phyloP scores from a whole-genome alignment of 176 grass and related monocot species.

The Aegilops bicornis region DNA sequence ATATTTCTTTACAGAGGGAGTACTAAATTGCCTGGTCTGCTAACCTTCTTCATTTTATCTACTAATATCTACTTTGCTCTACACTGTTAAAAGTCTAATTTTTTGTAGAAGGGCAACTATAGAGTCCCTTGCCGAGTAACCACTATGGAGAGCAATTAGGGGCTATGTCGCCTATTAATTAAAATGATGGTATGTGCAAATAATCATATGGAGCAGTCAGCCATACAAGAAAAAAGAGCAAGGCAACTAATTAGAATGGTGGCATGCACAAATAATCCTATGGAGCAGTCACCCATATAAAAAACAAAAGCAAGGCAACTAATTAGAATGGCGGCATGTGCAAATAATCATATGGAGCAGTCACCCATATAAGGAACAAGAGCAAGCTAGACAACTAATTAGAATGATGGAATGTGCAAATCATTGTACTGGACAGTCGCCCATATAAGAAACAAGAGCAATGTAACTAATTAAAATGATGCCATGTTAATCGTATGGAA shows the following conservation, averaged over 20 bases:
- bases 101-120: constrained; percentile 17
- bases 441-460: constrained; percentile 22
- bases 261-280: not conserved
- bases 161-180: not conserved
- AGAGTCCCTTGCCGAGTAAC: constrained; percentile 45
- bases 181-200: not conserved
- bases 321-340: not conserved
- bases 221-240: constrained; percentile 18
- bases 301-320: constrained; percentile 10
- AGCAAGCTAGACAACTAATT: not conserved
- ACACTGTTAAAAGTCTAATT: not conserved
- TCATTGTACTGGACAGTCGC: not conserved
- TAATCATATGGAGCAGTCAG: not conserved
- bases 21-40: not conserved
- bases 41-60: not conserved
- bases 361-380: constrained; percentile 15
- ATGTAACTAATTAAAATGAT: not conserved
- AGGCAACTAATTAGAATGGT: constrained; percentile 3
- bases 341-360: not conserved
- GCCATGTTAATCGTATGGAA: not conserved
- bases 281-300: constrained; percentile 15
- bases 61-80: not conserved
- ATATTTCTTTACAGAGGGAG: too few relatives aligned
- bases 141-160: not conserved
- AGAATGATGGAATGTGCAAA: constrained; percentile 3